phyloP scores from a whole-genome alignment of 169 alveolate genomes.

The Cytauxzoon felis region DNA sequence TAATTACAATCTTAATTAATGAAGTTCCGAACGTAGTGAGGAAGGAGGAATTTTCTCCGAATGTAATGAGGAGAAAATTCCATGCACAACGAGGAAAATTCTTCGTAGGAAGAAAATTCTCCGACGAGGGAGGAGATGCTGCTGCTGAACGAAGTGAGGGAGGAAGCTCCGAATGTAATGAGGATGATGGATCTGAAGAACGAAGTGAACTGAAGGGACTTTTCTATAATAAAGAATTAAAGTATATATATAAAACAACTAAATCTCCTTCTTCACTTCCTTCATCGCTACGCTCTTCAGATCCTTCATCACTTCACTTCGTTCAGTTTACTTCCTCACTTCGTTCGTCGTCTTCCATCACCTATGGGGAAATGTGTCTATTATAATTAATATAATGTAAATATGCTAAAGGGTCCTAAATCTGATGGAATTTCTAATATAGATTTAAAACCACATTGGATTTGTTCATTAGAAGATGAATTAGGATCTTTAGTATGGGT shows the following conservation, averaged over 20 bases:
- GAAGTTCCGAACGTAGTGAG: too few species aligned
- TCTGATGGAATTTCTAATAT: too few species aligned
- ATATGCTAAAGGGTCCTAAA: slow-evolving; percentile 3
- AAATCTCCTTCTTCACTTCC: background rate
- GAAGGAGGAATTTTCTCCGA: too few species aligned
- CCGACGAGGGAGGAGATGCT: too few species aligned
- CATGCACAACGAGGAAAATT: background rate
- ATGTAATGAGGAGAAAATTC: slow-evolving; percentile 11
- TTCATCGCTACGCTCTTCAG: too few species aligned
- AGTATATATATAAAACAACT: background rate
- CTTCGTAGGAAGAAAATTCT: background rate
- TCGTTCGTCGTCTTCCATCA: background rate
- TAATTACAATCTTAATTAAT: background rate
- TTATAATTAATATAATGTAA: background rate
- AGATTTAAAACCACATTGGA: slow-evolving; percentile 68
- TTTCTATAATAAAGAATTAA: background rate
- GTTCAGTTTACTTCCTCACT: background rate
- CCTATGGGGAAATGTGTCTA: background rate
- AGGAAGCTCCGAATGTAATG: too few species aligned
- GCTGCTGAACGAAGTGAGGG: too few species aligned
- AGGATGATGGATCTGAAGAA: too few species aligned
- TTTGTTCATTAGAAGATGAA: slow-evolving; percentile 74
- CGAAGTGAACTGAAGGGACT: too few species aligned
- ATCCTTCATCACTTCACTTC: too few species aligned
- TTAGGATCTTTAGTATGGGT: slow-evolving; percentile 73